A percentile compares a stretch with the other conserved stretches of the same genome.
Conservation (phyloP, 192 early-diverging fungal species). For the Podila clonocystis region DNA sequence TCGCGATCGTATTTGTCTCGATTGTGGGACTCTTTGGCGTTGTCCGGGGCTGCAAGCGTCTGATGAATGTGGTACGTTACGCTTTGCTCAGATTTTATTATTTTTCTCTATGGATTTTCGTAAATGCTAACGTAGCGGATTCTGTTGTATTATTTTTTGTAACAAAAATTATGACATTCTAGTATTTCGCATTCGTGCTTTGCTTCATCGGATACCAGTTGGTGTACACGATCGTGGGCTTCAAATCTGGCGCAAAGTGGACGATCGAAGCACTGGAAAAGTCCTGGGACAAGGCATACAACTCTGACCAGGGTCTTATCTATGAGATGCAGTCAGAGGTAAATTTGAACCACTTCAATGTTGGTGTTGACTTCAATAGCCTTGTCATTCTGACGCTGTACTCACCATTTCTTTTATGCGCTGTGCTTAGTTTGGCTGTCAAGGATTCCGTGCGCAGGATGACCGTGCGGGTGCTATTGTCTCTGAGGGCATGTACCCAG, state of each 20-base stretch:
- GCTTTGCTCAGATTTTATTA: neutral
- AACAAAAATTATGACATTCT: neutral
- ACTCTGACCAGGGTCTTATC: slow-evolving; percentile 10
- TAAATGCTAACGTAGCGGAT: neutral
- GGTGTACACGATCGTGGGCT: neutral
- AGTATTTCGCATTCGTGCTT: slow-evolving; percentile 27
- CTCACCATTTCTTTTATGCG: neutral
- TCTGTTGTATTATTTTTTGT: neutral
- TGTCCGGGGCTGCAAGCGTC: slow-evolving; percentile 3
- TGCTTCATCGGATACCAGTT: slow-evolving; percentile 3
- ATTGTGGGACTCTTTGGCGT: slow-evolving; percentile 30
- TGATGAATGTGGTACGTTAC: slow-evolving; percentile 29
- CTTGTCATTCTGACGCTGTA: neutral
- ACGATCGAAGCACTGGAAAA: slow-evolving; percentile 3
- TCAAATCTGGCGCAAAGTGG: slow-evolving; percentile 7
- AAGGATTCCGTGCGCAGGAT: slow-evolving; percentile 15
- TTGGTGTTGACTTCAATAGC: neutral
- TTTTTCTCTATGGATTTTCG: neutral
- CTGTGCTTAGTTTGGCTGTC: slow-evolving; percentile 20
- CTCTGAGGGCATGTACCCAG: neutral
- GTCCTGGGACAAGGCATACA: slow-evolving; percentile 24
- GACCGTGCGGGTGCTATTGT: slow-evolving; percentile 7
- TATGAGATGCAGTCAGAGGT: slow-evolving; percentile 22
- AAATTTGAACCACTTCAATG: neutral
- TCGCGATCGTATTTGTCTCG: slow-evolving; percentile 11